A percentile compares a stretch with the other conserved stretches of the same genome.
Evolutionary conservation across 768 basidiomycete genomes (phyloP).

Genomic region (Dacryopinax primogenitus): DNA sequence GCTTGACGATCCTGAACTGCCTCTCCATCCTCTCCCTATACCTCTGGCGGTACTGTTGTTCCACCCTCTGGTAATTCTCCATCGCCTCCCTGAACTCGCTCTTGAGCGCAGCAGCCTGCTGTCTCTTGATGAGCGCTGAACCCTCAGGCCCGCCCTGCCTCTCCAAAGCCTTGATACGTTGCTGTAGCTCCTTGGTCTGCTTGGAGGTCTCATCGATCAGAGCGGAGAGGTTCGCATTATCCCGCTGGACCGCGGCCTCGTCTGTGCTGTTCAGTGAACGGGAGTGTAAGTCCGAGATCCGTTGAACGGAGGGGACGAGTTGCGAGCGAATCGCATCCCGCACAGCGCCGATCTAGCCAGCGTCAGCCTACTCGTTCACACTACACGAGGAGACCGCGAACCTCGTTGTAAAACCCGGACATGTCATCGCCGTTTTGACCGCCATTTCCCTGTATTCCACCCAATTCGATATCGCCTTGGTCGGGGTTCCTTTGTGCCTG

Average conservation of each 20-base stretch:
- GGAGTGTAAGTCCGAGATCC: slow-evolving; percentile 58
- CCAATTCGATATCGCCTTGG: neutral
- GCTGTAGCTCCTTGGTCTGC: slow-evolving; percentile 44
- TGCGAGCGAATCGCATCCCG: slow-evolving; percentile 8
- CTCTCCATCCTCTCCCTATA: slow-evolving; percentile 34
- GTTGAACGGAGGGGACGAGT: slow-evolving; percentile 1
- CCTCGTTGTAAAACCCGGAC: slow-evolving; percentile 18
- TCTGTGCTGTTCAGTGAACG: slow-evolving; percentile 66
- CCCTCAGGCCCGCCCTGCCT: slow-evolving; percentile 54
- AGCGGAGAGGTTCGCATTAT: slow-evolving; percentile 44
- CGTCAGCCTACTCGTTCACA: neutral
- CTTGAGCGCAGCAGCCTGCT: slow-evolving; percentile 42
- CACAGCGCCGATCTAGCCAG: neutral
- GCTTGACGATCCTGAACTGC: slow-evolving; percentile 30
- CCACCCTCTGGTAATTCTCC: slow-evolving; percentile 34
- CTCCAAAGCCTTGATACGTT: slow-evolving; percentile 46
- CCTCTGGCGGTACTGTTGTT: slow-evolving; percentile 34
- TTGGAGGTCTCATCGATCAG: slow-evolving; percentile 48
- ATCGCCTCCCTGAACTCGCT: slow-evolving; percentile 31
- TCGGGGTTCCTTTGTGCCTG: neutral
- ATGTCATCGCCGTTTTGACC: slow-evolving; percentile 14
- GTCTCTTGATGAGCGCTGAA: slow-evolving; percentile 50
- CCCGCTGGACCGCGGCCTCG: slow-evolving; percentile 49
- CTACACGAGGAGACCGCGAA: slow-evolving; percentile 10
- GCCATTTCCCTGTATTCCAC: neutral